A percentile compares a stretch with the other conserved stretches of the same genome.
Evolutionary conservation across 108 stramenopile genomes (phyloP).

Genomic region (Asterionellopsis glacialis): DNA sequence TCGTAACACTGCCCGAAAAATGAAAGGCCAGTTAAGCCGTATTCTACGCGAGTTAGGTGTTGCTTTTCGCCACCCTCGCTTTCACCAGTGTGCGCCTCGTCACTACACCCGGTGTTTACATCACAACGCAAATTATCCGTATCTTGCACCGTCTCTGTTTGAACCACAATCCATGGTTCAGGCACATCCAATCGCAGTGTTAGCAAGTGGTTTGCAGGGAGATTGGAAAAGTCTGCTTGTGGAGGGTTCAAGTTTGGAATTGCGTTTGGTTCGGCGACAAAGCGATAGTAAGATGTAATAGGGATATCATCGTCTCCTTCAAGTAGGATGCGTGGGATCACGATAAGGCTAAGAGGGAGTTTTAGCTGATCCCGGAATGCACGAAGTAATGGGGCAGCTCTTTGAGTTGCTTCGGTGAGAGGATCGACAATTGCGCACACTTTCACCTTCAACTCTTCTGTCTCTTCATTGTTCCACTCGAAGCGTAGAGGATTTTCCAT

Average conservation of each 20-base stretch:
- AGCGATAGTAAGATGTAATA: conserved; percentile 91
- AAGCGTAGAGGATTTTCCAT: conserved; percentile 54
- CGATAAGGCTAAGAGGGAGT: conserved; percentile 56
- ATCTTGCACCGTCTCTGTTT: conserved; percentile 81
- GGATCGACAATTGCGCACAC: conserved; percentile 87
- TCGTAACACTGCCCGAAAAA: conserved; percentile 95
- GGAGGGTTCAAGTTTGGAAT: conserved; percentile 39
- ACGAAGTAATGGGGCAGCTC: conserved; percentile 72
- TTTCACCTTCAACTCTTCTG: conserved; percentile 22
- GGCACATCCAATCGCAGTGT: conserved; percentile 96
- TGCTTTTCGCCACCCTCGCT: not conserved
- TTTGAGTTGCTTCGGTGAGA: conserved; percentile 80
- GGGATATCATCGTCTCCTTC: conserved; percentile 71
- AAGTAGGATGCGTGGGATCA: conserved; percentile 58
- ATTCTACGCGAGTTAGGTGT: conserved; percentile 71
- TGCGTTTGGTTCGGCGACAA: conserved; percentile 71
- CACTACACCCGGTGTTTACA: conserved; percentile 56
- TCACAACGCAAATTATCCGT: conserved; percentile 94
- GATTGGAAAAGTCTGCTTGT: conserved; percentile 68
- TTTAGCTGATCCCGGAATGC: conserved; percentile 74
- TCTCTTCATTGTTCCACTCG: conserved; percentile 46
- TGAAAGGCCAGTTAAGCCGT: conserved; percentile 78
- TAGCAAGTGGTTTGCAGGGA: conserved; percentile 85
- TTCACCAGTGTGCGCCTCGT: conserved; percentile 32
- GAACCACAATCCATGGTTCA: conserved; percentile 95